Percentiles rank a stretch among this genome's conserved stretches.
phyloP scores from a whole-genome alignment of 1,139 yeast species.

The Magnusiomyces magnusii region DNA sequence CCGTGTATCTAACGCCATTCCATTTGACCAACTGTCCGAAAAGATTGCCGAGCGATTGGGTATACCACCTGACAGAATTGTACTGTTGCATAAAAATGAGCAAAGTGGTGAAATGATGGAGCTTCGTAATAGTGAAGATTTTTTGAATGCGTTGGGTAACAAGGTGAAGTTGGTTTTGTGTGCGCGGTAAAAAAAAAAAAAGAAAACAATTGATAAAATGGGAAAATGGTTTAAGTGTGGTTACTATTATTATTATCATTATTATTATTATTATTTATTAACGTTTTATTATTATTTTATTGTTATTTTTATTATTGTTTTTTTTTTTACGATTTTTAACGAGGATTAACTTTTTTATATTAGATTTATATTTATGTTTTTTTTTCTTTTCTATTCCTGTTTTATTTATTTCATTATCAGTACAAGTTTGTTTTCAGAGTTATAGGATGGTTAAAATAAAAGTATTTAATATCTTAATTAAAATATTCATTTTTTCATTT shows the following conservation, averaged over 20 bases:
- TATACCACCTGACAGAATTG: constrained; percentile 22
- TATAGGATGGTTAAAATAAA: not conserved
- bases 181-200: no score
- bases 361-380: not conserved
- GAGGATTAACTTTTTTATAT: not conserved
- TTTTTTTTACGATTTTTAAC: not conserved
- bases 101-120: constrained; percentile 26
- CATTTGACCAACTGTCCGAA: constrained; percentile 52
- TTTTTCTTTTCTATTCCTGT: not conserved
- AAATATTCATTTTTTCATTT: no score
- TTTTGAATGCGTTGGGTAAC: constrained; percentile 28
- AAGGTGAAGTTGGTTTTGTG: constrained; percentile 34
- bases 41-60: constrained; percentile 61
- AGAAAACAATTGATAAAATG: no score
- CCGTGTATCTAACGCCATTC: constrained; percentile 55
- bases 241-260: no score
- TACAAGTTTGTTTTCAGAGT: not conserved
- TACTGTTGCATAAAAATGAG: constrained; percentile 28
- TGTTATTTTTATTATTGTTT: not conserved
- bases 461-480: not conserved
- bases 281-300: not conserved
- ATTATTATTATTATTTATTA: no score
- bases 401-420: not conserved
- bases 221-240: no score
- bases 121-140: constrained; percentile 27